Conservation (phyloP, 768 basidiomycete genomes). For the Floccularia luteovirens region DNA sequence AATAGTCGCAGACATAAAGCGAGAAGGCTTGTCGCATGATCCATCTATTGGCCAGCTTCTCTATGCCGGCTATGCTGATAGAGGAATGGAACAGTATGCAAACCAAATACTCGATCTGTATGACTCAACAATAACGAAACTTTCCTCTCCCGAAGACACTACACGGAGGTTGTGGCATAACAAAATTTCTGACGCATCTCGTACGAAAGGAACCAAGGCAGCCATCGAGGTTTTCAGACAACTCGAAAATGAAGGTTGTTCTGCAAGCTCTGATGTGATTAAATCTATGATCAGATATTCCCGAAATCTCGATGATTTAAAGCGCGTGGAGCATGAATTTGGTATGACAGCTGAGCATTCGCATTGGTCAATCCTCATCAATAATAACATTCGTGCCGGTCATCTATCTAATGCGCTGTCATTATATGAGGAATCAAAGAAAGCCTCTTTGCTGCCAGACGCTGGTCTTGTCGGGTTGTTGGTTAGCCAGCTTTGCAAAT, state of each 20-base stretch:
- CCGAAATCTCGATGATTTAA: slow-evolving; percentile 31
- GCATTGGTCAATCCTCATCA: slow-evolving; percentile 52
- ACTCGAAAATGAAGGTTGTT: slow-evolving; percentile 22
- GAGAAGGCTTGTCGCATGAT: slow-evolving; percentile 34
- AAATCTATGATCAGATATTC: slow-evolving; percentile 35
- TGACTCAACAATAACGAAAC: slow-evolving; percentile 14
- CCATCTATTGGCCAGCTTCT: slow-evolving; percentile 31
- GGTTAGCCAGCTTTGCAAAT: slow-evolving; percentile 40
- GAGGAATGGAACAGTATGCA: slow-evolving; percentile 26
- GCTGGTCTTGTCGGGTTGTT: slow-evolving; percentile 47
- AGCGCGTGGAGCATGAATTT: slow-evolving; percentile 30
- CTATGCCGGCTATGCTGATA: slow-evolving; percentile 32
- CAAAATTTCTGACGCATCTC: slow-evolving; percentile 11
- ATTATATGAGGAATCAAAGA: slow-evolving; percentile 40
- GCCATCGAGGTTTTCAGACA: slow-evolving; percentile 26
- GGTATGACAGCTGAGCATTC: slow-evolving; percentile 27
- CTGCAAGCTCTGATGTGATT: slow-evolving; percentile 20
- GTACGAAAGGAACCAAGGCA: slow-evolving; percentile 19
- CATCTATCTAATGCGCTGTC: slow-evolving; percentile 32
- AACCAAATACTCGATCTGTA: slow-evolving; percentile 31
- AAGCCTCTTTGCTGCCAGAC: slow-evolving; percentile 37
- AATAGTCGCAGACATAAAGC: slow-evolving; percentile 40
- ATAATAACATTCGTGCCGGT: slow-evolving; percentile 34
- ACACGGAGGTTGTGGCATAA: slow-evolving; percentile 8
- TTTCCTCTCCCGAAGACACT: slow-evolving; percentile 1